Base-by-base conservation (phyloP, 139 green algal species). In the Chlorella sp. region DNA sequence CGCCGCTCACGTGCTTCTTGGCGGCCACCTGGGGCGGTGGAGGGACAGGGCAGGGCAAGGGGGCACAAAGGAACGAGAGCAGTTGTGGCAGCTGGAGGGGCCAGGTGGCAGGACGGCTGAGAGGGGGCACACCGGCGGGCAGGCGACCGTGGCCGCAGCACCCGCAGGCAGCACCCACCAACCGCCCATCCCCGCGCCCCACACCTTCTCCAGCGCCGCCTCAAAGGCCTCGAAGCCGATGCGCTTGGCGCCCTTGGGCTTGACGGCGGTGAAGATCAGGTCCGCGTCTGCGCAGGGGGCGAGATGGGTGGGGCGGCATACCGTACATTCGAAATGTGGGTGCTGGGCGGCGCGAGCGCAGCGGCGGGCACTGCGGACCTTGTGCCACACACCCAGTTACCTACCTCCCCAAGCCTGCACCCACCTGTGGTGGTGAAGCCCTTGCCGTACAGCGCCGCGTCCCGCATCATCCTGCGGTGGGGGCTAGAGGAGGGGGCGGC, bases 191-290 rank as follows among this genome's bases (percentile, higher is more conserved):
- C 51, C 12, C 51, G 12, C 51, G 2, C 9, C 51, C 51, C 51
- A 20, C 34, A 75, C 75, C 75, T 71, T 82, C 75, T 72, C 75
- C 56, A 82, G 75, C 34, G 75, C 75, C 25, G 26, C 18, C 75
- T 82, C 75, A 34, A 82, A 82, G 0, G 75, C 75, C 11, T 82
- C 75, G 9, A 72, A 82, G 57, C 23, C 25, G 57, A 82, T 82
- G 56, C 75, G 75, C 75, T 82, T 82, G 75, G 30, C 75, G 34
- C 75, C 75, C 55, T 67, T 67, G 4, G 75, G 36, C 75, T 82
- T 82, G 18, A 82, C 76, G 32, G 9, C 20, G 57, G 57, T 57
- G 76, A 73, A 82, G 57, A 82, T 57, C 30, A 82, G 60, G 76
- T 82, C 76, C 0, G 76, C 76, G 21, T 82, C 76, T 11, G 76